Conservation (phyloP, 2,329 filamentous ascomycete genomes). For the Ceratocystis alfenasii region DNA sequence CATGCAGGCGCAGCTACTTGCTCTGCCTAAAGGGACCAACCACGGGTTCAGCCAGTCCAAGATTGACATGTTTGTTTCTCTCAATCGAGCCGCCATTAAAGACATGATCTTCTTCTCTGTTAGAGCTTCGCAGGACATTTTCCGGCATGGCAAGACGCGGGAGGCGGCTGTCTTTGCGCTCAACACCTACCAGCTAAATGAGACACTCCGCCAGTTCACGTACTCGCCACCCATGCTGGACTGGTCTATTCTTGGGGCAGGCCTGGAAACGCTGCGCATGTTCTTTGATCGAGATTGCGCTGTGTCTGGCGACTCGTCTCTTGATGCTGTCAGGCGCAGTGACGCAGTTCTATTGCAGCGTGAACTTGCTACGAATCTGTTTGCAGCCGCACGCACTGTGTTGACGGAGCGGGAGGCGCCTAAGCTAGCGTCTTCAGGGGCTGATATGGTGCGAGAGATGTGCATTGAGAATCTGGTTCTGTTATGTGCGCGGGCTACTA, state of each 20-base stretch:
- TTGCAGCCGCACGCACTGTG: constrained; percentile 36
- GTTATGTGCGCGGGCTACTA: constrained; percentile 37
- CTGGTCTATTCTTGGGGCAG: constrained; percentile 37
- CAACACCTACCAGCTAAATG: constrained; percentile 40
- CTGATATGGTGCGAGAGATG: constrained; percentile 25
- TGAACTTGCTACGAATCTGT: constrained; percentile 37
- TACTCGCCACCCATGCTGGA: constrained; percentile 32
- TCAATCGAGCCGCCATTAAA: constrained; percentile 42
- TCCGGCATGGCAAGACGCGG: constrained; percentile 37
- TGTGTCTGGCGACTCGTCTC: neutral
- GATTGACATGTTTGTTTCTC: constrained; percentile 39
- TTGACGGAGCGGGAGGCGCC: constrained; percentile 25
- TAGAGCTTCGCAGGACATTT: constrained; percentile 40
- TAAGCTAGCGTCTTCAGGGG: neutral
- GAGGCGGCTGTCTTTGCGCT: constrained; percentile 39
- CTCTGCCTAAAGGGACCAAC: constrained; percentile 35
- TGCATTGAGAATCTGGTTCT: constrained; percentile 37
- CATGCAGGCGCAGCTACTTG: constrained; percentile 43
- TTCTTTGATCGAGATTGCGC: constrained; percentile 35
- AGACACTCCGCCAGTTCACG: constrained; percentile 40
- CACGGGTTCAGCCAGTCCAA: constrained; percentile 34
- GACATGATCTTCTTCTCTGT: constrained; percentile 42
- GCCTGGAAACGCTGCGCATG: constrained; percentile 37
- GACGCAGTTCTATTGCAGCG: constrained; percentile 34
- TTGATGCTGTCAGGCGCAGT: constrained; percentile 7